A percentile compares a stretch with the other conserved stretches of the same genome.
These are phyloP conservation scores for Wallacemonas rigidus DNA, from an alignment of 208 protist genomes.

Conservation along the genomic window DNA sequence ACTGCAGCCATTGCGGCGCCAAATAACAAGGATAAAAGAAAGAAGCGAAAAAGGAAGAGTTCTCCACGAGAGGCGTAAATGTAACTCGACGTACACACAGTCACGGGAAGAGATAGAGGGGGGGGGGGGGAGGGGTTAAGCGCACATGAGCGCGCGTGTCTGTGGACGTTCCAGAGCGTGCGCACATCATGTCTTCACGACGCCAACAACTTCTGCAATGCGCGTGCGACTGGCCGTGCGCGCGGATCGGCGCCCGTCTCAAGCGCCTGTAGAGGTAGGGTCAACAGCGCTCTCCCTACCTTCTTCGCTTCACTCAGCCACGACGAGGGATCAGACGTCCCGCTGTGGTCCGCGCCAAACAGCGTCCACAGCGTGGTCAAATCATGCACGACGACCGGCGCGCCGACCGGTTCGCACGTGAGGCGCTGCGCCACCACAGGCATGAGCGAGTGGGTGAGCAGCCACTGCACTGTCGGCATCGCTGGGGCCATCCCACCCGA, in stretches of 20 bases:
- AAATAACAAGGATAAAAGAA: too few species aligned
- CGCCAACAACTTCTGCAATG: constrained; percentile 19
- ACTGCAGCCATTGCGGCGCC: too few species aligned
- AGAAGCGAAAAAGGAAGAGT: too few species aligned
- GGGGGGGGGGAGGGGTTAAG: too few species aligned
- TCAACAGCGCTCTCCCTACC: background rate
- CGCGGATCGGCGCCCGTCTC: constrained; percentile 14
- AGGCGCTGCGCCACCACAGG: constrained; percentile 26
- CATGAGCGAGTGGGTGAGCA: constrained; percentile 17
- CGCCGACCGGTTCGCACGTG: constrained; percentile 26
- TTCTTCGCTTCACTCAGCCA: background rate
- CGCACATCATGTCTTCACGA: background rate
- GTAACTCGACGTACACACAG: too few species aligned
- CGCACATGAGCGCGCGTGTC: too few species aligned
- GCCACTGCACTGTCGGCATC: constrained; percentile 20
- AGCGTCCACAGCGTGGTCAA: constrained; percentile 30
- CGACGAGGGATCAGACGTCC: background rate
- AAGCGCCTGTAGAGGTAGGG: background rate
- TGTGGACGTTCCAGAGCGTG: too few species aligned
- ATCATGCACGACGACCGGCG: constrained; percentile 21
- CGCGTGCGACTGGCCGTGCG: constrained; percentile 16
- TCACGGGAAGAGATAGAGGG: too few species aligned
- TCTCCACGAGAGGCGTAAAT: too few species aligned
- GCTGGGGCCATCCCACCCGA: background rate
- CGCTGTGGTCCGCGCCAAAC: background rate